Conservation (phyloP, 257 asterid species). For the Jaltomata sinuosa region DNA sequence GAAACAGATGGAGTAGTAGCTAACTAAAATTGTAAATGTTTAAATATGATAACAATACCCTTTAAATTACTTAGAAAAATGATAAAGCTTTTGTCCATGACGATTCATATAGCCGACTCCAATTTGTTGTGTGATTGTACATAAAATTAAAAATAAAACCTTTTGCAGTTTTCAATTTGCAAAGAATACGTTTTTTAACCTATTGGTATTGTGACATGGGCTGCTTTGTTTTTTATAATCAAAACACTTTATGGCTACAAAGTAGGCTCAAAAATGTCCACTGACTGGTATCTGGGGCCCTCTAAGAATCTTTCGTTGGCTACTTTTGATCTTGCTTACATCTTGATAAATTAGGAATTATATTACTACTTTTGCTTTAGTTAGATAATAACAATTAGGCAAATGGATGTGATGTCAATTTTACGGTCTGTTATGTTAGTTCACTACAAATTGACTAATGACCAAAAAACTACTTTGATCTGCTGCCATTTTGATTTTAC, state of each 20-base stretch:
- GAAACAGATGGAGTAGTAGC: no score
- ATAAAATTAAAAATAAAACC: background rate
- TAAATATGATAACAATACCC: background rate
- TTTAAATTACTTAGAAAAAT: background rate
- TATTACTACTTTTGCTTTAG: background rate
- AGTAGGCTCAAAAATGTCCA: background rate
- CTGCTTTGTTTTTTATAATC: background rate
- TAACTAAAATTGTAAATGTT: background rate
- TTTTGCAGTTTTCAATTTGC: background rate
- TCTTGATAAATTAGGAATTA: background rate
- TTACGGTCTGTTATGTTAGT: background rate
- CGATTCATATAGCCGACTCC: background rate
- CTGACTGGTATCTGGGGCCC: background rate
- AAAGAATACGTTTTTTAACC: background rate
- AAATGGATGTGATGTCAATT: background rate
- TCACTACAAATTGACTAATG: background rate
- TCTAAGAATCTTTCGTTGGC: background rate
- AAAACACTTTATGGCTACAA: background rate
- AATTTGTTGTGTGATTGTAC: background rate
- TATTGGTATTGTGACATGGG: background rate
- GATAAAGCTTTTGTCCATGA: background rate
- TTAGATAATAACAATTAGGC: background rate
- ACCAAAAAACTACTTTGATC: background rate
- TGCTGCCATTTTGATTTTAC: background rate
- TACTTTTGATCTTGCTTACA: background rate